phyloP scores from a whole-genome alignment of 2,329 filamentous ascomycete species.

The Aurifilum marmelostoma region DNA sequence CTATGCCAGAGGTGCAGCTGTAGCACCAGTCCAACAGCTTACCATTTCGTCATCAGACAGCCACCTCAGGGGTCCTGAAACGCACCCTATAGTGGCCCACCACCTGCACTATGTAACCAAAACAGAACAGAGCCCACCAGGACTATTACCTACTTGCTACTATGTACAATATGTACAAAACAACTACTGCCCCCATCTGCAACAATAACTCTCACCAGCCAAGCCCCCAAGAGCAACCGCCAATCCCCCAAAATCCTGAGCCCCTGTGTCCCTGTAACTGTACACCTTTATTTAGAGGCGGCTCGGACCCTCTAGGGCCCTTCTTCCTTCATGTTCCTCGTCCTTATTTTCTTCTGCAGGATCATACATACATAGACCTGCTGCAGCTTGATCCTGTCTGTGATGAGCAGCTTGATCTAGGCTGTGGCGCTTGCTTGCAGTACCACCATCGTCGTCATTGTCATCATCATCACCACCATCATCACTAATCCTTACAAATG shows the following conservation, averaged over 20 bases:
- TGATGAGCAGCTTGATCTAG: not conserved
- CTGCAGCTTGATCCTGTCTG: not conserved
- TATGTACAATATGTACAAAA: not conserved
- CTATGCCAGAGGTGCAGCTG: too few relatives aligned
- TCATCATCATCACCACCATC: not conserved
- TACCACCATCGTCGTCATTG: not conserved
- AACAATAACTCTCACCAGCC: not conserved
- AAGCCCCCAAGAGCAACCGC: not conserved
- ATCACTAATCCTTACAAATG: not conserved
- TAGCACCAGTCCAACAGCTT: not conserved
- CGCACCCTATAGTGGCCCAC: not conserved
- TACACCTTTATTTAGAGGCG: slow-evolving; percentile 5
- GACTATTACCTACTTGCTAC: not conserved
- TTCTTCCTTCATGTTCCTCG: not conserved
- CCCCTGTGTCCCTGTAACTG: not conserved
- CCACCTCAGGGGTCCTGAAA: slow-evolving; percentile 5
- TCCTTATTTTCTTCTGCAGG: not conserved
- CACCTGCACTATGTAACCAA: not conserved
- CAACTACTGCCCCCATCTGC: too few relatives aligned
- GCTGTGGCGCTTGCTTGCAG: not conserved
- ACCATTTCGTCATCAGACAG: slow-evolving; percentile 9
- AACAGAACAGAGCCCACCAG: not conserved
- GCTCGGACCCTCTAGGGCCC: not conserved
- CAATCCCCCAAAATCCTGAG: not conserved
- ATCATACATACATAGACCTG: too few relatives aligned